Base-by-base conservation (phyloP, 106 monocot genomes). In the Apostasia shenzhenica region DNA sequence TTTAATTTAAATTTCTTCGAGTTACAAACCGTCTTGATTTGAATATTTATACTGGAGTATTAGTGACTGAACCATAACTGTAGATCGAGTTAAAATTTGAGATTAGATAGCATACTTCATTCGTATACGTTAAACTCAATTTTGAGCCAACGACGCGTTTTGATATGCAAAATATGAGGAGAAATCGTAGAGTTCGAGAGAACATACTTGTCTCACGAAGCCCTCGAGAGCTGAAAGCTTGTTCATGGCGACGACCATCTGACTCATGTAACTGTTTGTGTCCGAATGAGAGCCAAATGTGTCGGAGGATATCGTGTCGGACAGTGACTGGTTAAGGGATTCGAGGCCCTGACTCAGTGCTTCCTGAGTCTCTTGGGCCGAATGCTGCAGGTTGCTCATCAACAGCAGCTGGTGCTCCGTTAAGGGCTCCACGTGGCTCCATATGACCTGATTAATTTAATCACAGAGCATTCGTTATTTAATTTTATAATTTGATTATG, bases 231-330 rank as follows among this genome's bases (percentile, higher is more conserved):
- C 80, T 61, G 83, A 64, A 78, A 95, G 95, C 80, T 95, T 95
- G 83, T 79, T 86, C 59, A 95, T 76, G 76, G 95, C 91, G 37
- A 84, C 38, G 43, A 80, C 85, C 91, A 95, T 95, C 75, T 91
- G 91, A 6, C 78, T 82, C 95, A 95, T 95, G 83, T 91, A 91
- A 68, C 85, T 88, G 62, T 86, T 91, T 76, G 91, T 81, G 82
- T 91, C 82, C 12, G 82, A 81, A 0, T 86, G 76, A 75, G 41
- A 80, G 79, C 82, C 82, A 49, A 88, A 59, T 2, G 84, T 83
- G 63, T 88, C 86, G 54, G 89, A 86, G 63, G 82, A 54, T 40
- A 92, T 71, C 37, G 92, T 81, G 60, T 89, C 92, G 0, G 89
- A 84, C 9, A 97, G 78, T 2, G 92, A 92, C 12, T 76, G 86